Percentiles rank a stretch among this genome's conserved stretches.
Evolutionary conservation across 1,284 basidiomycete species (phyloP).

Genomic region (Ustilago crameri): DNA sequence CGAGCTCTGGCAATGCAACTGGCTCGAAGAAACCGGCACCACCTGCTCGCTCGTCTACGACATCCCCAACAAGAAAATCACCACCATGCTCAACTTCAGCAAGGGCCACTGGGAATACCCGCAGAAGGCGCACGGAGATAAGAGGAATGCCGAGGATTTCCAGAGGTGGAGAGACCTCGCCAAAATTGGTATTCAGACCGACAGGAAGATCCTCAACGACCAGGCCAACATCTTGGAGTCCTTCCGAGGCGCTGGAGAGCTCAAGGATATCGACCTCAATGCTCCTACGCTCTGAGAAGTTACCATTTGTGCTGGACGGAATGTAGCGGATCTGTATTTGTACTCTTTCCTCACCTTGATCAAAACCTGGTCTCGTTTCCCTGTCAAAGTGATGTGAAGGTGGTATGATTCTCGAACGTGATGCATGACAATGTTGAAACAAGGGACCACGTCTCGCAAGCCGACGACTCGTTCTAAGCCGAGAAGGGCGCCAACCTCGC

Average conservation of each 20-base stretch:
- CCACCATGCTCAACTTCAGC: constrained; percentile 65
- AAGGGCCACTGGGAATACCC: constrained; percentile 66
- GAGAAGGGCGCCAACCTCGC: constrained; percentile 61
- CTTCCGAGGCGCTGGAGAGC: constrained; percentile 57
- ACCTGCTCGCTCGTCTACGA: constrained; percentile 65
- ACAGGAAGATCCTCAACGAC: constrained; percentile 62
- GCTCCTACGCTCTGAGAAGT: constrained; percentile 50
- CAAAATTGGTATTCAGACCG: constrained; percentile 60
- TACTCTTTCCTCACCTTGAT: no score
- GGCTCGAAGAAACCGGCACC: constrained; percentile 68
- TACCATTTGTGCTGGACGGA: no score
- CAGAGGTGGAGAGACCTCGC: constrained; percentile 64
- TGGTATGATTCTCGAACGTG: constrained; percentile 10
- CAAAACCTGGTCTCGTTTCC: no score
- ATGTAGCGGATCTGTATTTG: no score
- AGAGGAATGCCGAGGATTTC: constrained; percentile 65
- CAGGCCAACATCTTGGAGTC: constrained; percentile 63
- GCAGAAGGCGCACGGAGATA: constrained; percentile 65
- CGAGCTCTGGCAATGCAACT: constrained; percentile 61
- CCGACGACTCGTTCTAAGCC: no score
- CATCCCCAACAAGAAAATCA: constrained; percentile 56
- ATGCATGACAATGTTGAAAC: not conserved
- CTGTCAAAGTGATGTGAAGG: no score
- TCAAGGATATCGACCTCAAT: constrained; percentile 61
- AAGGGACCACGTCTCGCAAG: no score